Conservation (phyloP, 2,329 filamentous ascomycete genomes). For the Lizonia empirigonia region DNA sequence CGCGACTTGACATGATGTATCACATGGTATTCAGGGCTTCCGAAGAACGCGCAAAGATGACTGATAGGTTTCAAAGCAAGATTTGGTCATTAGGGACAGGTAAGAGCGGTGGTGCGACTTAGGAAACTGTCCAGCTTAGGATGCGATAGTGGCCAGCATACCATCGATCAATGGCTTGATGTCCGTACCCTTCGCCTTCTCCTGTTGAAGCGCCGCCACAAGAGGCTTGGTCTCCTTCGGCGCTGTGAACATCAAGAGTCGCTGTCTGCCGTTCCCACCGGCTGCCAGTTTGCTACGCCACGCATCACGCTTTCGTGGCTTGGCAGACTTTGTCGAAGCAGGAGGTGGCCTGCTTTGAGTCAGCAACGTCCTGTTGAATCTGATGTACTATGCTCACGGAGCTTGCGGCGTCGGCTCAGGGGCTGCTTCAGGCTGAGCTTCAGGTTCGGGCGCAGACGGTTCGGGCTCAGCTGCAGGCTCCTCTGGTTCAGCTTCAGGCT, state of each 20-base stretch:
- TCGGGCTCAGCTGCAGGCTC: constrained; percentile 11
- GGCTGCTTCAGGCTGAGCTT: constrained; percentile 4
- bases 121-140: background rate
- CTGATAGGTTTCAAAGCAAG: background rate
- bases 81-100: background rate
- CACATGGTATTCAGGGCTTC: background rate
- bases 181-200: constrained; percentile 33
- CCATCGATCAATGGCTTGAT: constrained; percentile 26
- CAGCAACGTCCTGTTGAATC: background rate
- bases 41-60: background rate
- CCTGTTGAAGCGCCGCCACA: constrained; percentile 25
- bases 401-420: constrained; percentile 4
- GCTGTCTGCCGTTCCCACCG: constrained; percentile 9
- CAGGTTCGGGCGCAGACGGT: background rate
- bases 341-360: constrained; percentile 1
- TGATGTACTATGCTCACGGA: background rate
- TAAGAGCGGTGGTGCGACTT: background rate
- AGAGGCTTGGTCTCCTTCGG: constrained; percentile 21
- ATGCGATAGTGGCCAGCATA: constrained; percentile 16
- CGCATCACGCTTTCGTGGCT: constrained; percentile 22
- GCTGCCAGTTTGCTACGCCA: constrained; percentile 17
- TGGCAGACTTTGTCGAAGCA: constrained; percentile 5
- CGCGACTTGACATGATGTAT: background rate
- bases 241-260: constrained; percentile 16
- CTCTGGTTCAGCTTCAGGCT: background rate